phyloP scores from a whole-genome alignment of 148 eudicot species.

The Vaccinium darrowii region DNA sequence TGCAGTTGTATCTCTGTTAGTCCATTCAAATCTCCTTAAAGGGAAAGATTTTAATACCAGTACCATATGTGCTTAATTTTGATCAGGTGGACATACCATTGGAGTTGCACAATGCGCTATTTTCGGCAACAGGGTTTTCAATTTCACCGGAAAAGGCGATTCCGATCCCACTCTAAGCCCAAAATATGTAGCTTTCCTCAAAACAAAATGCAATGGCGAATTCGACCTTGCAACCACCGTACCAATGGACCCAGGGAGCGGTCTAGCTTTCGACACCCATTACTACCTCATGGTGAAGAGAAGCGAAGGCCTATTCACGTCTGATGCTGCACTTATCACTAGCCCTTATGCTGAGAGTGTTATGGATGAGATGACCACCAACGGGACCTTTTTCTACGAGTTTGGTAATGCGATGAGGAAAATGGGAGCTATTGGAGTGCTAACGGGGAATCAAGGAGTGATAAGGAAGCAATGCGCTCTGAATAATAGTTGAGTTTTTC shows the following conservation, averaged over 20 bases:
- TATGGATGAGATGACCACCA: neutral
- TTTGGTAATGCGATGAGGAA: neutral
- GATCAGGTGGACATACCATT: neutral
- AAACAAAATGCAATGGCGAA: neutral
- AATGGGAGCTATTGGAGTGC: neutral
- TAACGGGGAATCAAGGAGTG: neutral
- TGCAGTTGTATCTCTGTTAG: too few species aligned
- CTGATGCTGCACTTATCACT: slow-evolving; percentile 47
- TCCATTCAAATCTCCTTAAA: too few species aligned
- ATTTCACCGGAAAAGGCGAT: neutral
- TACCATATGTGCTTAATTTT: neutral
- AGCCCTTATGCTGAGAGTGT: neutral
- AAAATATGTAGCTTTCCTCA: neutral
- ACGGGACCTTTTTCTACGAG: neutral
- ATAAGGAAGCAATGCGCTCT: neutral
- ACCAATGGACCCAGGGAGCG: slow-evolving; percentile 35
- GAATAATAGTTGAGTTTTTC: neutral
- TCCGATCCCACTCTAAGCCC: neutral
- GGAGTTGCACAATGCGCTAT: neutral
- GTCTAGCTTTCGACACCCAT: slow-evolving; percentile 31
- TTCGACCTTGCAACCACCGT: neutral
- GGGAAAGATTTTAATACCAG: too few species aligned
- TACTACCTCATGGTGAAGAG: slow-evolving; percentile 24
- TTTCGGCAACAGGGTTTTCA: neutral
- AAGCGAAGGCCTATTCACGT: slow-evolving; percentile 35